A percentile compares a stretch with the other conserved stretches of the same genome.
phyloP scores from a whole-genome alignment of 805 yeast species.

The Wickerhamiella siamensis region DNA sequence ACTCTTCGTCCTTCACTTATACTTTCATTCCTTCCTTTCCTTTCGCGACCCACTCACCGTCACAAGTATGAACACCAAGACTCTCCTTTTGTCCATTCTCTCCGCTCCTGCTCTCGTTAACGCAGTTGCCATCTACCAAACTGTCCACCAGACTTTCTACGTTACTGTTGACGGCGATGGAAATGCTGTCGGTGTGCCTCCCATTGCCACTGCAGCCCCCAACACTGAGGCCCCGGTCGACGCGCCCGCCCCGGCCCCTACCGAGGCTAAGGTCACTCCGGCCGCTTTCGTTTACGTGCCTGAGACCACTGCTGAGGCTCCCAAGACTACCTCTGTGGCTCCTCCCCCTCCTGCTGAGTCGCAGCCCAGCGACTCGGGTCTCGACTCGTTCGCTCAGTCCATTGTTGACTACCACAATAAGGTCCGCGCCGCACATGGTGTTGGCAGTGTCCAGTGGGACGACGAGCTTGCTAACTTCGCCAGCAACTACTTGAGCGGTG shows the following conservation, averaged over 20 bases:
- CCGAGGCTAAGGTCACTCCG: constrained; percentile 2
- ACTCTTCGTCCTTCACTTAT: too few species aligned
- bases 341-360: neutral
- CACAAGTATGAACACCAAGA: neutral
- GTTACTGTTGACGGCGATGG: constrained; percentile 13
- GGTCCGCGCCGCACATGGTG: constrained; percentile 41
- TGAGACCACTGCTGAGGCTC: neutral
- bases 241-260: neutral
- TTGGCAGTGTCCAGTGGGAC: constrained; percentile 41
- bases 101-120: constrained; percentile 6
- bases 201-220: constrained; percentile 1
- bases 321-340: neutral
- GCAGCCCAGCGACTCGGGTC: constrained; percentile 4
- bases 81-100: constrained; percentile 1
- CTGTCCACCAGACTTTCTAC: constrained; percentile 14
- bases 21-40: neutral
- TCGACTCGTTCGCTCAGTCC: constrained; percentile 11
- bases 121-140: constrained; percentile 15
- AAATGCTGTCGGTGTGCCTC: neutral
- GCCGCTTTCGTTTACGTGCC: constrained; percentile 2
- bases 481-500: constrained; percentile 33
- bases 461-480: constrained; percentile 38
- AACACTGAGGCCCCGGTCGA: neutral
- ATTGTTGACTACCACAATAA: constrained; percentile 50
- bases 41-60: neutral